These are phyloP conservation scores for Stromatinia cepivora DNA, from an alignment of 2,329 filamentous ascomycete species.

Conservation along the genomic window DNA sequence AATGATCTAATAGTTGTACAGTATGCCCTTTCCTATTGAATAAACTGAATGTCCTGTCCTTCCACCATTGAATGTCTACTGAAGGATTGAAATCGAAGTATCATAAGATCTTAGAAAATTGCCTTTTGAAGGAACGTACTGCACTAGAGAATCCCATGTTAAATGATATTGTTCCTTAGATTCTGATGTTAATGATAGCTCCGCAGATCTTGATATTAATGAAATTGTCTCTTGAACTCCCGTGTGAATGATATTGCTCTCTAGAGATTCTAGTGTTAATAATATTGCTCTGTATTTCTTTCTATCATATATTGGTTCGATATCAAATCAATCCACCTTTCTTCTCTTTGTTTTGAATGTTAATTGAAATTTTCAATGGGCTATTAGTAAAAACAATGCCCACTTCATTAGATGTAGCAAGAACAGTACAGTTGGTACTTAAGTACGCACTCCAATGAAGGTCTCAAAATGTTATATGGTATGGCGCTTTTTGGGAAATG, in stretches of 20 bases:
- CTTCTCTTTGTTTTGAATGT: neutral
- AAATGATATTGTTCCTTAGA: neutral
- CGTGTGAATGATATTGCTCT: neutral
- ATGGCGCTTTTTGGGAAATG: conserved; percentile 17
- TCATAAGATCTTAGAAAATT: neutral
- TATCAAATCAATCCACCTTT: neutral
- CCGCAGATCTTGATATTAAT: neutral
- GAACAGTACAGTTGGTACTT: neutral
- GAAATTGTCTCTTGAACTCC: neutral
- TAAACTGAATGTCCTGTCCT: too few species aligned
- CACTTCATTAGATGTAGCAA: conserved; percentile 7
- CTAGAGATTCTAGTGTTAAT: neutral
- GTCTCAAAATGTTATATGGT: conserved; percentile 15
- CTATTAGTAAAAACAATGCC: neutral
- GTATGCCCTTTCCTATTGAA: neutral
- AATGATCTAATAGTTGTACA: neutral
- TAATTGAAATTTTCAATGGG: neutral
- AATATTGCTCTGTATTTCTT: neutral
- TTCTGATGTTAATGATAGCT: neutral
- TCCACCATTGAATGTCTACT: too few species aligned
- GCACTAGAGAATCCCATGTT: neutral
- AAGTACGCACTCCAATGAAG: conserved; percentile 7
- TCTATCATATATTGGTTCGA: neutral
- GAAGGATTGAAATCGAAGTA: neutral
- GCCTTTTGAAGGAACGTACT: neutral